Evolutionary conservation across 148 eudicot species (phyloP), one percentile per base, ranked within the genome.

Genomic region (Fagopyrum tataricum): DNA sequence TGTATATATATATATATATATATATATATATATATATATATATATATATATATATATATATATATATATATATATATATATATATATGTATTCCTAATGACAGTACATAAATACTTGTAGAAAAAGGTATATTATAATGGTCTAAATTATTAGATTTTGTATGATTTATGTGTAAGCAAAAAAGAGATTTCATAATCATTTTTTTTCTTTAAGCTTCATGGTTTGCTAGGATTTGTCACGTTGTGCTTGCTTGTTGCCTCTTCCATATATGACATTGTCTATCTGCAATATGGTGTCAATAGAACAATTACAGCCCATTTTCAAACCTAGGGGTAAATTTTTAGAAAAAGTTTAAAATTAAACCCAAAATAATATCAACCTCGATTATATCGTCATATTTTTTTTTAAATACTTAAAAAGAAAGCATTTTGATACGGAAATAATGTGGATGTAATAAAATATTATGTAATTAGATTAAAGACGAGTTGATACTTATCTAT

Each of bases 141-240:
- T 12, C 4, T 14, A 64, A 64, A 64, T 31, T 18, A 64, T 64
- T 64, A 37, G n/a, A 64, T 64, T 64, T 4, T 64, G 44, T 64
- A 37, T 64, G 69, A 64, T 64, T 42, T 64, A 5, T 64, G 42
- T 7, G 31, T 37, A 64, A 64, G 69, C 69, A 64, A 64, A 64
- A 64, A 64, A 64, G 69, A 64, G 69, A 64, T 64, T 13, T 42
- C 69, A 64, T 37, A 14, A 64, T 64, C 14, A 31, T 64, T n/a
- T 31, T 12, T 31, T 62, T 37, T 17, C 21, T 11, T 61, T 61
- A 26, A 26, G 67, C 14, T 61, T 61, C 67, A 61, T 61, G 67
- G 41, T 6, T 62, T 62, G 68, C 68, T 26, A 31, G 20, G 44
- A 64, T 15, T 39, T 31, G 20, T 64, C 69, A 64, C 69, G 69